A percentile compares a stretch with the other conserved stretches of the same genome.
Evolutionary conservation across 495 filamentous ascomycete species (phyloP).

Genomic region (Neurospora terricola): DNA sequence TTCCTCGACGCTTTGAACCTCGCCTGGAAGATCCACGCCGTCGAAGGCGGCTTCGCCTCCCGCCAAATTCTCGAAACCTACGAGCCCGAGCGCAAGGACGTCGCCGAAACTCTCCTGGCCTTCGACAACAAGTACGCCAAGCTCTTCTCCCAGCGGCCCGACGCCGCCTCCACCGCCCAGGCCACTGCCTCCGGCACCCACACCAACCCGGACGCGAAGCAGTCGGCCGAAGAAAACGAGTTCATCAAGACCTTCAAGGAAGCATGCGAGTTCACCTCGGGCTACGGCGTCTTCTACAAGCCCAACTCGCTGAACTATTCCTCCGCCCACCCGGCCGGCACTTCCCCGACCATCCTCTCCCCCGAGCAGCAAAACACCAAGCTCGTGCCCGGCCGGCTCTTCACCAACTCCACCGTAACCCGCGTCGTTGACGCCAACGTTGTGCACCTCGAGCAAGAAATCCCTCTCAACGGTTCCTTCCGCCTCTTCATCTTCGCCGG

Average conservation of each 20-base stretch:
- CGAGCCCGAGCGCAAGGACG: constrained; percentile 54
- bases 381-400: constrained; percentile 57
- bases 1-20: constrained; percentile 77
- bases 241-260: constrained; percentile 62
- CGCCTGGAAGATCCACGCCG: constrained; percentile 73
- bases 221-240: constrained; percentile 50
- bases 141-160: constrained; percentile 52
- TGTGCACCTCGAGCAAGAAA: constrained; percentile 78
- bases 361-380: constrained; percentile 51
- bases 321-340: constrained; percentile 55
- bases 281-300: constrained; percentile 60
- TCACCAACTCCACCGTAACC: constrained; percentile 68
- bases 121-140: constrained; percentile 67
- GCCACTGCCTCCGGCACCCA: constrained; percentile 24
- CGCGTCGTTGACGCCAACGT: constrained; percentile 77
- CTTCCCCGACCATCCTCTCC: constrained; percentile 20
- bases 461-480: constrained; percentile 81
- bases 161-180: constrained; percentile 38
- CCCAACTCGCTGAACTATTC: constrained; percentile 54
- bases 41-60: constrained; percentile 51
- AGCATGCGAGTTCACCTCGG: constrained; percentile 60
- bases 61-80: constrained; percentile 59
- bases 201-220: constrained; percentile 10
- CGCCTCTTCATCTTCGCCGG: constrained; percentile 78
- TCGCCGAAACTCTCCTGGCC: constrained; percentile 60